Base-by-base conservation (phyloP, 2,329 filamentous ascomycete genomes). In the Apiospora arundinis region DNA sequence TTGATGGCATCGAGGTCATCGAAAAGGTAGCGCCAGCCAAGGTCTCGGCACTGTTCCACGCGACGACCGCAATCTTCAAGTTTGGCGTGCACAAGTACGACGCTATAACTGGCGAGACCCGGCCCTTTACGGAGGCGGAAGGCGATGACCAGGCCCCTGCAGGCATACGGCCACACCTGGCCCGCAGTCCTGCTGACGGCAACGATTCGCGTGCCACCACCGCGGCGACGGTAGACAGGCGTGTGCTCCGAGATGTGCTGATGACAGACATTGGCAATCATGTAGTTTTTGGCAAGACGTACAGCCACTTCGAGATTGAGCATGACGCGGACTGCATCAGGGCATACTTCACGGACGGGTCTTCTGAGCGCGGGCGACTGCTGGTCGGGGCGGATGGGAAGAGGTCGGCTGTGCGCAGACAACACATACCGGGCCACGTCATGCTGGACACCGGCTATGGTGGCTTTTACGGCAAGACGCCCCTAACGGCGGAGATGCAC, bases 401-500 rank as follows among this genome's bases (percentile, higher is more conserved):
- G 18, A 74, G 79, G 25, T 84, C 81, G 23, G 70, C 70, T 14
- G 78, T 83, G n/a, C 77, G 83, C 7, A 79, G 74, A 40, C 83
- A 84, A 70, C 73, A 80, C 23, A 71, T 84, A 2, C 83, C 83
- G 0, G 69, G 78, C 0, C 77, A 79, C 46, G 72, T 76, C 25
- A 71, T 78, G 5, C 67, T 85, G 5, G 83, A 86, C 72, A 82
- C 82, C 0, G 77, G 79, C 11, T 78, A 78, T 21, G 75, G 81
- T 14, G 79, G 80, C 37, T 77, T 85, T 14, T 85, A 82, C 69
- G 83, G 83, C 25, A 84, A 83, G 72, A 83, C 82, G 1, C 75
- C 77, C 2, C 48, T 83, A 32, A 80, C 76, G 2, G 56, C 70
- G 2, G 77, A 80, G 45, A 70, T 81, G 14, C 28, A 71, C 4